Evolutionary conservation across 140 eudicot genomes (phyloP), one percentile per base, ranked within the genome.

Genomic region (Flaveria floridana): DNA sequence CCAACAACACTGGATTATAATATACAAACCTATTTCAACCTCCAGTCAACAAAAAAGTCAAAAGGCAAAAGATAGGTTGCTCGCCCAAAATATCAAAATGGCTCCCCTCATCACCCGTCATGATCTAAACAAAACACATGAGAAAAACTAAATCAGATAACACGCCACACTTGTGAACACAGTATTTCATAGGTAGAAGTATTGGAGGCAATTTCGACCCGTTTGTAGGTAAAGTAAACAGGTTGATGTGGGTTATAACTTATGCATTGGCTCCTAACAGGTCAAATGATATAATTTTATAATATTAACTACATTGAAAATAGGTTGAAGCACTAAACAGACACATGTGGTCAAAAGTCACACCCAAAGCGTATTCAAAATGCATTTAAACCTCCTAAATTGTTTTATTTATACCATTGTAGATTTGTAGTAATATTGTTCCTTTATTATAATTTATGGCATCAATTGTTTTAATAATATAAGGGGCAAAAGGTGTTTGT

Each of bases 91-190:
- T 6, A 23, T 59, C 65, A 23, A 26, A 57, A 21, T 25, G 41
- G 73, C 56, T 46, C 20, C 57, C 57, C 73, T 9, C 20, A 19
- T 68, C 41, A 23, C 39, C 57, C 9, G 4, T 67, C 39, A 68
- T 20, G 58, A 68, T 20, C 73, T 68, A 68, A 37, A 68, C 18
- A 68, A 6, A 68, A 68, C 39, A 44, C 73, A 13, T 20, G 41
- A 68, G 18, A 67, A 30, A 21, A 46, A 25, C 34, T 28, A 28
- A 20, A 46, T 68, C 58, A 68, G 12, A 65, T 3, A 28, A 28
- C 34, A 28, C 0, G 34, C 23, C 23, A 21, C 23, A 21, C 23
- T 21, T 21, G 23, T 21, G 23, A 21, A 28, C 34, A 28, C 34
- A 28, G 34, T 28, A 28, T 28, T 28, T 28, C 34, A 3, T 28